Percentiles rank a stretch among this genome's conserved stretches.
Conservation (phyloP, 768 basidiomycete genomes). For the Pulveroboletus sp. region DNA sequence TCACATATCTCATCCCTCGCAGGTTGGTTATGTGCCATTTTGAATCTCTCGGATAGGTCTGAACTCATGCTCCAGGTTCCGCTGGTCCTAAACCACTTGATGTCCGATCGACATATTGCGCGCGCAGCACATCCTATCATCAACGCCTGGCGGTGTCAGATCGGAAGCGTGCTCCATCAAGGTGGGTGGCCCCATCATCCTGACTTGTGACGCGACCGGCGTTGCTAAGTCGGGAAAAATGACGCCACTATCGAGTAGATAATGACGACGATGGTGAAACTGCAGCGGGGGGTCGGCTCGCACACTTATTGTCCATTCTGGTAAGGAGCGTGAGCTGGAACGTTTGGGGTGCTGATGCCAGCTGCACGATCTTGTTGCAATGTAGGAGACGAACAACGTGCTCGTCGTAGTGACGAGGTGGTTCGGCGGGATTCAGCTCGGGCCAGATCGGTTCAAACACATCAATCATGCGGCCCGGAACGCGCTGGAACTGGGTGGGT, state of each 20-base stretch:
- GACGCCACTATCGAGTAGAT: conserved; percentile 43
- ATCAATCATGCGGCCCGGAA: conserved; percentile 95
- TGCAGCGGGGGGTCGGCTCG: conserved; percentile 85
- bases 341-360: background rate
- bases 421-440: conserved; percentile 89
- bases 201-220: background rate
- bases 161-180: conserved; percentile 66
- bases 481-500: conserved; percentile 84
- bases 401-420: conserved; percentile 91
- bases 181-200: conserved; percentile 42
- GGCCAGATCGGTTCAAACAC: conserved; percentile 85
- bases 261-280: conserved; percentile 95
- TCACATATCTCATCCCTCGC: conserved; percentile 67
- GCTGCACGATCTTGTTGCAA: background rate
- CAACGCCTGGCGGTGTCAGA: conserved; percentile 77
- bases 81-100: conserved; percentile 58
- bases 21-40: conserved; percentile 46
- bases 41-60: too few species aligned
- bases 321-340: conserved; percentile 36
- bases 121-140: conserved; percentile 77
- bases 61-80: conserved; percentile 61
- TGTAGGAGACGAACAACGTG: conserved; percentile 75
- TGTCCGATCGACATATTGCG: conserved; percentile 68
- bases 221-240: conserved; percentile 1
- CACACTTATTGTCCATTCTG: conserved; percentile 86